Base-by-base conservation (phyloP, 2,329 filamentous ascomycete genomes). In the Hymenoscyphus fructigenus region DNA sequence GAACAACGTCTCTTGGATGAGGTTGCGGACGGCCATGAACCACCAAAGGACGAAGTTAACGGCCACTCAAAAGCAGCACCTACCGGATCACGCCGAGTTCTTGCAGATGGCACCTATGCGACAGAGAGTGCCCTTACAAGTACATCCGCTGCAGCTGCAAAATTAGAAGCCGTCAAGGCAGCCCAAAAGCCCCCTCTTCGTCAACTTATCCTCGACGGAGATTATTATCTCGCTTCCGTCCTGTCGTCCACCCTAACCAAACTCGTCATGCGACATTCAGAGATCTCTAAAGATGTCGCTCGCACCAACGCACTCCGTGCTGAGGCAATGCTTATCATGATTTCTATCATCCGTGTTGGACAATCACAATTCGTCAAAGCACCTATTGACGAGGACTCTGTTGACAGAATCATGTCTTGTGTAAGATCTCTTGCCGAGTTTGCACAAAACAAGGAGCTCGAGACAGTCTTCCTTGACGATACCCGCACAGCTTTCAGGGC, bases 321-420 rank as follows among this genome's bases (percentile, higher is more conserved):
- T 3, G 95, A 99, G 79, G 95, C 95, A 56, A 99, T 99, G 95
- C 85, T 99, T 61, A 98, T 99, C 76, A 97, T 98, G 93, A 97
- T 99, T 72, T 98, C 95, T 5, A 96, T 99, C 71, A 92, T 99
- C 70, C 93, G 95, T 59, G 95, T 97, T 66, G 95, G 95, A 50
- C 95, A 99, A 79, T 98, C 94, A n/a, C 92, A 97, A 69, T 99
- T 99, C 72, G 95, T 96, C 75, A 98, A 98, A 82, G 91, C 92
- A 1, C 91, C 93, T 2, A 98, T 99, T 69, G 95, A 99, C 68
- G 95, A 99, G 77, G 95, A 99, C 77, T 97, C 95, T 0, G 87
- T 98, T n/a, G 95, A 99, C 78, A 89, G 95, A 73, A 94, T 99
- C 77, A 98, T 99, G 95, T 93, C 92, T 47, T 98, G 94, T 76